Base-by-base conservation (phyloP, 1,139 yeast species). In the Yamadazyma spencermartinsiae region DNA sequence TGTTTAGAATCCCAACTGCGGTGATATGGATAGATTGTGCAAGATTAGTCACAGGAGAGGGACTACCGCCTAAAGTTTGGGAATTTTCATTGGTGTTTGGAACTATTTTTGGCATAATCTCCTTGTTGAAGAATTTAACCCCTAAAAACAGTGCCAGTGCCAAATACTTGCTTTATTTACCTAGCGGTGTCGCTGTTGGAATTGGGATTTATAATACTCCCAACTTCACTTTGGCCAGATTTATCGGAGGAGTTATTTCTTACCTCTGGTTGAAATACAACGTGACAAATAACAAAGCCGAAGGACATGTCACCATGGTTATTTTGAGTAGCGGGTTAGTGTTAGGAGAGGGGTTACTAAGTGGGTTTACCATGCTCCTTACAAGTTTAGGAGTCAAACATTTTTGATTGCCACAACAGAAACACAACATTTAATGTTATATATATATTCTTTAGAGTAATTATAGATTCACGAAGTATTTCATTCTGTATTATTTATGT, bases 21-120 rank as follows among this genome's bases (percentile, higher is more conserved):
- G 79, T 88, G 4, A 87, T 92, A 14, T 92, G 98, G 98, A 83
- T 92, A 36, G 98, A 92, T 58, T 89, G 98, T 59, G 88, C 97
- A 1, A 68, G 98, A 42, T 70, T 92, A 33, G 96, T 92, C 12
- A 87, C 94, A 0, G 98, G 98, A 1, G 76, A 83, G 41, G 96
- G 96, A 0, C 66, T 92, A 17, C 98, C 98, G 0, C 85, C 88
- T 0, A 75, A 76, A 45, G 96, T 88, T 0, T 72, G 76, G 42
- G 74, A 69, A 38, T 82, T 84, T 52, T 78, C 95, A 0, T 43
- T 87, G 1, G 50, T 68, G 0, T 79, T 89, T 54, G 97, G 89
- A 0, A 45, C 70, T 1, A 46, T 89, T 0, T 90, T 89, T 63
- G 92, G 81, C 0, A 38, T 74, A 3, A 74, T 90, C 13, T 85